Conservation (phyloP, 1,139 yeast genomes). For the Williopsis jadinii region DNA sequence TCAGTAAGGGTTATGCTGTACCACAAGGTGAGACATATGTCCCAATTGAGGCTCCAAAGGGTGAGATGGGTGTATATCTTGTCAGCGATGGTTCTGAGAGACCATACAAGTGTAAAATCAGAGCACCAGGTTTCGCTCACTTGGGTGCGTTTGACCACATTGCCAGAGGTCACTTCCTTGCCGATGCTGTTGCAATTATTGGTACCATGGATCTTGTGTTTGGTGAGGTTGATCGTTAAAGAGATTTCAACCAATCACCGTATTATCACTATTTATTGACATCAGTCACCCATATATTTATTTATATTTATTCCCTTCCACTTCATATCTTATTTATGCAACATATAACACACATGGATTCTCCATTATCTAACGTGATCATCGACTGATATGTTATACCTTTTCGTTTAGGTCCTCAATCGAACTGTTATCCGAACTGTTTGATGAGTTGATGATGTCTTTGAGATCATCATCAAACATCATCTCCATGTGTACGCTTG, state of each 20-base stretch:
- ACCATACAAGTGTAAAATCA: conserved; percentile 87
- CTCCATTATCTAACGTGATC: too few species aligned
- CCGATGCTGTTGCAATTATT: conserved; percentile 90
- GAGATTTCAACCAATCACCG: too few species aligned
- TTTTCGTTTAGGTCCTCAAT: too few species aligned
- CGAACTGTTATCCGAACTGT: too few species aligned
- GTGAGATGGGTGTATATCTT: conserved; percentile 89
- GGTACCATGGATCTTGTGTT: conserved; percentile 95
- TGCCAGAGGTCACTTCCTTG: conserved; percentile 79
- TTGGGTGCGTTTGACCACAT: conserved; percentile 84
- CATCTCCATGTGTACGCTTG: conserved; percentile 25
- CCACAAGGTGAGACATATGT: conserved; percentile 91
- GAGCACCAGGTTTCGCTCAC: conserved; percentile 92
- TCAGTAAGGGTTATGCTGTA: conserved; percentile 83
- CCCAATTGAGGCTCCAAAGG: conserved; percentile 92
- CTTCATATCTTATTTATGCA: background rate
- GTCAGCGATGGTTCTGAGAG: conserved; percentile 88
- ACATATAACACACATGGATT: too few species aligned
- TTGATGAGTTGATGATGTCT: too few species aligned
- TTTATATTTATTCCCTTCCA: conserved; percentile 1
- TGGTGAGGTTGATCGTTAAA: conserved; percentile 86
- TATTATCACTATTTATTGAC: conserved; percentile 6
- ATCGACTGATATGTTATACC: too few species aligned
- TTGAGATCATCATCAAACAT: conserved; percentile 16
- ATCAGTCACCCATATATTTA: conserved; percentile 3